A percentile compares a stretch with the other conserved stretches of the same genome.
These are phyloP conservation scores for Nepenthes alata DNA, from an alignment of 179 eudicot genomes.

Conservation along the genomic window DNA sequence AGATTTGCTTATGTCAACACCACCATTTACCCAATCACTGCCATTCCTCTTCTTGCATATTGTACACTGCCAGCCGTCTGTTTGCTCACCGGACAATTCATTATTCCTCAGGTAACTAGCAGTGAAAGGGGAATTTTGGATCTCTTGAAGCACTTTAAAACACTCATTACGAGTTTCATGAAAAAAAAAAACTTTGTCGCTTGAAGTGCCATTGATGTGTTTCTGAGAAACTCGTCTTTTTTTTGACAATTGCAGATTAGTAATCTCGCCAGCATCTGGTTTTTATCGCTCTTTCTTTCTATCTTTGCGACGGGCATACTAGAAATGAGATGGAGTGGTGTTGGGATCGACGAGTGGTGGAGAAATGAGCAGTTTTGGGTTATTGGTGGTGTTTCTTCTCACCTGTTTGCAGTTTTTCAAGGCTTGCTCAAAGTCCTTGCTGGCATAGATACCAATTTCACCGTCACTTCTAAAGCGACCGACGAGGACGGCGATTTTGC, in stretches of 20 bases:
- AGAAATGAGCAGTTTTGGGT: constrained; percentile 59
- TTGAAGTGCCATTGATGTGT: not conserved
- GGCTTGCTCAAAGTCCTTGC: constrained; percentile 46
- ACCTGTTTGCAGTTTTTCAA: constrained; percentile 43
- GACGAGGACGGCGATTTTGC: constrained; percentile 41
- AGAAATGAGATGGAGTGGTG: constrained; percentile 55
- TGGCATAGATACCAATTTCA: constrained; percentile 48
- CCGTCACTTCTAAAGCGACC: constrained; percentile 44
- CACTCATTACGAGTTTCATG: not conserved
- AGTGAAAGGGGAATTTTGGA: not conserved
- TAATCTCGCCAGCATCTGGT: constrained; percentile 44
- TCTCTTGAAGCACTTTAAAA: too few species aligned
- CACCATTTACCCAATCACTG: constrained; percentile 40
- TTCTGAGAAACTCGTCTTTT: not conserved
- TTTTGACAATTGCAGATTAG: constrained; percentile 34
- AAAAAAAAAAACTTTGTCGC: not conserved
- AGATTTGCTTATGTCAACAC: constrained; percentile 43
- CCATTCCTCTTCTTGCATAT: constrained; percentile 44
- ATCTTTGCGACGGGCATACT: constrained; percentile 43
- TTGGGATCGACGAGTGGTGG: constrained; percentile 49
- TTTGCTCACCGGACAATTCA: constrained; percentile 43
- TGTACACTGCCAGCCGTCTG: constrained; percentile 51
- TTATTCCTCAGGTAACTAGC: constrained; percentile 40
- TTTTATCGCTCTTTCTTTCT: constrained; percentile 37
- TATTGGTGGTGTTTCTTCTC: constrained; percentile 43